Evolutionary conservation across 1,284 basidiomycete species (phyloP).

Genomic region (Cystobasidium slooffiae): DNA sequence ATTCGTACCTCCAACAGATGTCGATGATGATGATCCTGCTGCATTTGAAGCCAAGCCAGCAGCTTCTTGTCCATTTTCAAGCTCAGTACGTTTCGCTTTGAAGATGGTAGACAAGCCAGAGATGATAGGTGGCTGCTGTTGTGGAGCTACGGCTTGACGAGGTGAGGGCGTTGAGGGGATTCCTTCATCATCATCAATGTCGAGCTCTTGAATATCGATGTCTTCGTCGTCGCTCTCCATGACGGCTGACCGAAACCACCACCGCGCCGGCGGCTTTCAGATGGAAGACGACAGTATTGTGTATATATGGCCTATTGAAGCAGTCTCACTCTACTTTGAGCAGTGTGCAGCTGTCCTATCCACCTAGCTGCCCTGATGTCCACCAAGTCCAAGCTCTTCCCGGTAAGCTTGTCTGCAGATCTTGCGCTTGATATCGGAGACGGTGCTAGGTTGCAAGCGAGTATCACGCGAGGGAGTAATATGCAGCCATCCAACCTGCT

Average conservation of each 20-base stretch:
- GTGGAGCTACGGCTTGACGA: background rate
- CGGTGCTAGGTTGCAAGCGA: too few relatives aligned
- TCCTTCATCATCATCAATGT: background rate
- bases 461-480: too few relatives aligned
- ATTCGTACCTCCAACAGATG: background rate
- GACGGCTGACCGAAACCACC: conserved; percentile 3
- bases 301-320: background rate
- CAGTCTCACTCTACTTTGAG: background rate
- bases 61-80: background rate
- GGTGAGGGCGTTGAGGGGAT: background rate
- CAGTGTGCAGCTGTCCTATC: too few relatives aligned
- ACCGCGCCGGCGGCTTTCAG: background rate
- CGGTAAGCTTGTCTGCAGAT: too few relatives aligned
- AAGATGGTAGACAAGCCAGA: conserved; percentile 7
- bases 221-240: conserved; percentile 19
- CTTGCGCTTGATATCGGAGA: too few relatives aligned
- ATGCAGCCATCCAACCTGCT: too few relatives aligned
- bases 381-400: too few relatives aligned
- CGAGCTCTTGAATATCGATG: conserved; percentile 11
- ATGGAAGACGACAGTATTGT: background rate
- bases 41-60: background rate
- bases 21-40: background rate
- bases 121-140: background rate
- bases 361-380: too few relatives aligned
- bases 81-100: background rate